phyloP scores from a whole-genome alignment of 768 basidiomycete genomes.

The Coprinellus aureogranulatus region DNA sequence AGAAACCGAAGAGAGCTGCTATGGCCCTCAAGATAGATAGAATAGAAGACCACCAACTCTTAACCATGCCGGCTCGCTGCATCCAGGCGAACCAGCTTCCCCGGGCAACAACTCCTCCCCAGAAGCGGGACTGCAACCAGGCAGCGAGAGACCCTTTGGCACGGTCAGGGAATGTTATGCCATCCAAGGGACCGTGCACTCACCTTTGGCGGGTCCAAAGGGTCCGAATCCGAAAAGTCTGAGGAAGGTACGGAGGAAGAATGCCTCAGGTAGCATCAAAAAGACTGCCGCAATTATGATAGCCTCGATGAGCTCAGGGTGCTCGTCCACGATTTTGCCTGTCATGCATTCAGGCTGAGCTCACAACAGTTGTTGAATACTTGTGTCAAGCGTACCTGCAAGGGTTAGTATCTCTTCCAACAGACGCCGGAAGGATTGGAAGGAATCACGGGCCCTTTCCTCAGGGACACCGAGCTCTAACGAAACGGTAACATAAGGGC shows the following conservation, averaged over 20 bases:
- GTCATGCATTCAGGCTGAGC: not conserved
- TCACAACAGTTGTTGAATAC: not conserved
- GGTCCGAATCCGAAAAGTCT: constrained; percentile 34
- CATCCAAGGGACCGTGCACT: not conserved
- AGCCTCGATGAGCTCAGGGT: constrained; percentile 25
- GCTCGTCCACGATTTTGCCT: constrained; percentile 38
- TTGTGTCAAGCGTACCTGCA: constrained; percentile 3
- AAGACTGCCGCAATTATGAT: constrained; percentile 22
- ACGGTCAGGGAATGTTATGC: not conserved
- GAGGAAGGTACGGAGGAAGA: constrained; percentile 28
- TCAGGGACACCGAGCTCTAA: constrained; percentile 3
- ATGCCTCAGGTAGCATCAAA: constrained; percentile 26
- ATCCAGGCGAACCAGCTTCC: constrained; percentile 34
- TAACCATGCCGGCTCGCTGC: constrained; percentile 28
- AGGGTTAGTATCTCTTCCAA: constrained; percentile 4
- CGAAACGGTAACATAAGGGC: constrained; percentile 2
- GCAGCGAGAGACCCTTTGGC: constrained; percentile 32
- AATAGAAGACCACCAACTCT: not conserved
- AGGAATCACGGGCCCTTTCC: constrained; percentile 3
- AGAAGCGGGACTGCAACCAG: constrained; percentile 34
- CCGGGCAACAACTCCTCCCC: constrained; percentile 22
- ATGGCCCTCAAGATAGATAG: not conserved
- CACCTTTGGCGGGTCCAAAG: constrained; percentile 31
- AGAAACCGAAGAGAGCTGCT: not conserved
- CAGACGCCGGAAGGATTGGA: not conserved